Evolutionary conservation across 176 grass and related monocot genomes (phyloP), one percentile per base, ranked within the genome.

Genomic region (Elymus sibiricus): DNA sequence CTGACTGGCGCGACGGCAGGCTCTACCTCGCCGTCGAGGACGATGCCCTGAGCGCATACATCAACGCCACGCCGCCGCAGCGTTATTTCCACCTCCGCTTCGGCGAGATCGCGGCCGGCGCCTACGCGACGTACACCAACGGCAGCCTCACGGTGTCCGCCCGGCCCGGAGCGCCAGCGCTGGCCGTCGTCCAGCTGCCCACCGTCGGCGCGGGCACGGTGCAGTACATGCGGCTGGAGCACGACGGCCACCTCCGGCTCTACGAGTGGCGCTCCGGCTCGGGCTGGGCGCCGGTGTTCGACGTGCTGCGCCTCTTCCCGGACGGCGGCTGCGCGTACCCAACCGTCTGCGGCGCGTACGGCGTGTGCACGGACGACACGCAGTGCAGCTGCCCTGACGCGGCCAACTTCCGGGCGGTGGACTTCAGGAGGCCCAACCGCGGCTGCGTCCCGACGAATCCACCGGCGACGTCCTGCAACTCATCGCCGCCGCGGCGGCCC

Each of bases 361-460:
- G 86, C 80, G 58, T 92, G 69, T 88, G 78, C 82, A 85, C 90
- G 29, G 82, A 92, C 51, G 80, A 91, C 61, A 40, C 11, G 86
- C 85, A 89, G 82, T 89, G 90, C 71, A 88, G 77, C 78, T 92
- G 90, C 82, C 90, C 90, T 1, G 90, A 91, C 84, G 37, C 60
- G 17, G 16, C 59, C 60, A 88, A 86, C 82, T 92, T 92, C 86
- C 87, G 82, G 2, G 28, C 78, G 7, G 82, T 92, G 1, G 86
- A 92, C 72, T 79, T 83, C 71, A 35, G 77, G 56, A 9, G 82
- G 77, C 82, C 86, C 38, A 86, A 86, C 80, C 77, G 76, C 29
- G 92, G 92, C n/a, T 91, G 92, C 89, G 59, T 81, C 25, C 83
- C 74, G 11, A 5, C 49, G 14, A 9, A 25, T 17, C 2, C 76